phyloP scores from a whole-genome alignment of 805 yeast genomes.

The Komagataella pastoris region DNA sequence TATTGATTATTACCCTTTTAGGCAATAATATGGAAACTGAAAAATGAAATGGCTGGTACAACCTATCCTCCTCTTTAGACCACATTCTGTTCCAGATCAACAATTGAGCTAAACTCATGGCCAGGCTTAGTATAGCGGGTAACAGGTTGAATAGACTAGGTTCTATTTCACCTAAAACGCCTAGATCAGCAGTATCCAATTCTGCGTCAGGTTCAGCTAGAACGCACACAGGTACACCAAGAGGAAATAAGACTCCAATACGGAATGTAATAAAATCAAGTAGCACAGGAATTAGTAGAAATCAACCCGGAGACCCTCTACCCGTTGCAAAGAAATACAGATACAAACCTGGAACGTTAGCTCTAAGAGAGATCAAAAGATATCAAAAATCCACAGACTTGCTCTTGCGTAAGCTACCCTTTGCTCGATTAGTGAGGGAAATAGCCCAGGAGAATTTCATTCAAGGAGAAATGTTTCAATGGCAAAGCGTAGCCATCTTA shows the following conservation, averaged over 20 bases:
- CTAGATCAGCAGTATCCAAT: background rate
- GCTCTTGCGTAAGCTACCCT: conserved; percentile 58
- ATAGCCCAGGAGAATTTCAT: conserved; percentile 51
- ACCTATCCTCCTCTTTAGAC: background rate
- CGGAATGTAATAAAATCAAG: background rate
- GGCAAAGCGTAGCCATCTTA: conserved; percentile 70
- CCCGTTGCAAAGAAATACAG: conserved; percentile 17
- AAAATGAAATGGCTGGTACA: background rate
- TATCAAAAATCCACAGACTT: conserved; percentile 60
- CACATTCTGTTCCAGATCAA: background rate
- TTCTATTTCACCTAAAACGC: background rate
- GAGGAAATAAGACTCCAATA: background rate
- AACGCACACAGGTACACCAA: background rate
- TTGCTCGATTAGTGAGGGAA: conserved; percentile 65
- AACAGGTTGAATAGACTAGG: background rate
- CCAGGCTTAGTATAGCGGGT: background rate
- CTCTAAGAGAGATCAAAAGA: conserved; percentile 53
- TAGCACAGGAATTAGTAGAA: conserved; percentile 25
- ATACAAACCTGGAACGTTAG: conserved; percentile 52
- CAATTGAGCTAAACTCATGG: background rate
- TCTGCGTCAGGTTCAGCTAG: background rate
- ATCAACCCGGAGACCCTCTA: conserved; percentile 44
- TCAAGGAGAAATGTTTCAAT: conserved; percentile 41
- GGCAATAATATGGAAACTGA: background rate
- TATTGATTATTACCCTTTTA: background rate